phyloP scores from a whole-genome alignment of 306 rosid species.

The Glycine tomentella region DNA sequence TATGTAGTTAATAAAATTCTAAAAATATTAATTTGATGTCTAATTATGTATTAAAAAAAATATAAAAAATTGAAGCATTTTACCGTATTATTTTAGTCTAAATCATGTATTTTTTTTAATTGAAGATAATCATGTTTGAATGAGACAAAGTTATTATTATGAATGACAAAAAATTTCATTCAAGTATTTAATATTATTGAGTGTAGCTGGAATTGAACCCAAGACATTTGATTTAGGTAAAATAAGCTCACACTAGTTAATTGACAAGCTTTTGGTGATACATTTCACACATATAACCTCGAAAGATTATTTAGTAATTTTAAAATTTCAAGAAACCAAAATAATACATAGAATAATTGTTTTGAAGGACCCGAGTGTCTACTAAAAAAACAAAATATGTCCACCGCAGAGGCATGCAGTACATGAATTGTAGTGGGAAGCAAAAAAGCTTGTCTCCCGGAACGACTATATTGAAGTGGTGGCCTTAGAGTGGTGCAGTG shows the following conservation, averaged over 20 bases:
- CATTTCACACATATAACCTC: background rate
- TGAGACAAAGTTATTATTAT: too few species aligned
- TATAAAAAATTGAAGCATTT: background rate
- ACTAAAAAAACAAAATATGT: background rate
- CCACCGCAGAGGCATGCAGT: background rate
- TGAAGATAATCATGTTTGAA: too few species aligned
- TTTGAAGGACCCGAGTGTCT: background rate
- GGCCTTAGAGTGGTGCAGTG: background rate
- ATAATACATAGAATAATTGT: background rate
- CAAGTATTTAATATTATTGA: too few species aligned
- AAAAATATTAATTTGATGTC: background rate
- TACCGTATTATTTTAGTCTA: background rate
- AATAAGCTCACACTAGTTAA: background rate
- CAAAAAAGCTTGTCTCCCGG: slow-evolving; percentile 22
- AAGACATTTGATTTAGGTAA: too few species aligned
- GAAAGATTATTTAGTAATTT: background rate
- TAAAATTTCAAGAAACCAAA: background rate
- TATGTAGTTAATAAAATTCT: background rate
- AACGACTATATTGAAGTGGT: slow-evolving; percentile 1
- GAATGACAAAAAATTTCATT: too few species aligned
- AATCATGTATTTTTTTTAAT: too few species aligned
- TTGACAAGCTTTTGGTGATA: too few species aligned
- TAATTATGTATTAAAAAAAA: background rate
- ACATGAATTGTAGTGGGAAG: slow-evolving; percentile 5
- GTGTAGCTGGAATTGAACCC: too few species aligned